Base-by-base conservation (phyloP, 1,284 basidiomycete species). In the Ganoderma boninense region DNA sequence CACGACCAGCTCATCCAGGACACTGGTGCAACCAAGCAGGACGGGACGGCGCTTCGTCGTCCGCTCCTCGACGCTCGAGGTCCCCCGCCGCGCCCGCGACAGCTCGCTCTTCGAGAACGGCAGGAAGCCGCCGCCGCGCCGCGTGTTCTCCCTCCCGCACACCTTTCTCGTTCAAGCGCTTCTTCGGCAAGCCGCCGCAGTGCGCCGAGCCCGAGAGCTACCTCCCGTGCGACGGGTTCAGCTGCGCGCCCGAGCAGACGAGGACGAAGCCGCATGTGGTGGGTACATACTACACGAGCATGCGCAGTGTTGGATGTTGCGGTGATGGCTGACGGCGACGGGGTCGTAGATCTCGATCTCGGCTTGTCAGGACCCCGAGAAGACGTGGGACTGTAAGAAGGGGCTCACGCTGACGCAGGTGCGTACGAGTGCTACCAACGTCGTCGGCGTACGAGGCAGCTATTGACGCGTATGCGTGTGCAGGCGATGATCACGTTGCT, bases 401-500 rank as follows among this genome's bases (percentile, higher is more conserved):
- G 67, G 67, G 2, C 18, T 46, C 10, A 65, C 68, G 3, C 56
- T 69, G 60, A 69, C 68, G 1, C 68, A 65, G 60, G 68, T 69
- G 23, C 11, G 49, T 13, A 29, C 40, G 44, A 13, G 13, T 11
- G 5, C 44, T 23, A n/a, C n/a, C n/a, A 8, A 35, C 11, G 40
- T 4, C 10, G 2, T 32, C 7, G 3, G 38, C 23, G 29, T 32
- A 32, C 29, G 29, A 32, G 29, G 29, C 29, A 32, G 29, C 29
- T 32, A 32, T 32, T 32, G 29, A 32, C 29, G n/a, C 29, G 29
- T 2, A 32, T 32, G 29, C 29, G 2, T 32, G 29, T 32, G n/a
- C 38, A 67, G 66, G 62, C 66, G 10, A 32, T 67, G 66, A 62
- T 67, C n/a, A 60, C 35, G 11, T 18, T 59, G 4, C 44, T 68